Percentiles rank a stretch among this genome's conserved stretches.
phyloP scores from a whole-genome alignment of 306 rosid species.

The Fragaria nilgerrensis region DNA sequence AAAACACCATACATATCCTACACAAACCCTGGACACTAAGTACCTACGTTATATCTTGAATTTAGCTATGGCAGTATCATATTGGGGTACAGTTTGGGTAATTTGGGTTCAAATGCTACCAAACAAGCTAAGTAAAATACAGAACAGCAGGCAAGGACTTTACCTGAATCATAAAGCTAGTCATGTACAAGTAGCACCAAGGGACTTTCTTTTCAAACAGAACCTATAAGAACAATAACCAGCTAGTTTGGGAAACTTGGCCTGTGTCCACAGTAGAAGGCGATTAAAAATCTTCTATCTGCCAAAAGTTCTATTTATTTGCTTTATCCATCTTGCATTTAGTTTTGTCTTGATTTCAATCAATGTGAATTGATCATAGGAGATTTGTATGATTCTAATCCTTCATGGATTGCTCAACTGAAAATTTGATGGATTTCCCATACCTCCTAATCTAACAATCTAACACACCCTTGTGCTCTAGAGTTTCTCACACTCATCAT shows the following conservation, averaged over 20 bases:
- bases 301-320: background rate
- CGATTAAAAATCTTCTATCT: background rate
- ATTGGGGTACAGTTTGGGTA: background rate
- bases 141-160: background rate
- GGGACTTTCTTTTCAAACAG: background rate
- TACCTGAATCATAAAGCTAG: background rate
- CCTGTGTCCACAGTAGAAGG: background rate
- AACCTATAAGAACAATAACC: background rate
- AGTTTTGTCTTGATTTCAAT: background rate
- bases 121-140: background rate
- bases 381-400: background rate
- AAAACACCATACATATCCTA: background rate
- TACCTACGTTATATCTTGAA: background rate
- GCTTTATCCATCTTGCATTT: background rate
- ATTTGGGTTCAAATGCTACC: slow-evolving; percentile 2
- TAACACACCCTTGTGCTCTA: background rate
- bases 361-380: background rate
- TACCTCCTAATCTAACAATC: background rate
- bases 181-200: background rate
- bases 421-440: background rate
- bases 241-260: background rate
- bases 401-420: background rate
- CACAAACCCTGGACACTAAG: background rate
- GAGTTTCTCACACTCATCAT: background rate
- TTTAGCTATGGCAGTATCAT: background rate